Conservation (phyloP, 2,329 filamentous ascomycete genomes). For the Hypocreales sp. region DNA sequence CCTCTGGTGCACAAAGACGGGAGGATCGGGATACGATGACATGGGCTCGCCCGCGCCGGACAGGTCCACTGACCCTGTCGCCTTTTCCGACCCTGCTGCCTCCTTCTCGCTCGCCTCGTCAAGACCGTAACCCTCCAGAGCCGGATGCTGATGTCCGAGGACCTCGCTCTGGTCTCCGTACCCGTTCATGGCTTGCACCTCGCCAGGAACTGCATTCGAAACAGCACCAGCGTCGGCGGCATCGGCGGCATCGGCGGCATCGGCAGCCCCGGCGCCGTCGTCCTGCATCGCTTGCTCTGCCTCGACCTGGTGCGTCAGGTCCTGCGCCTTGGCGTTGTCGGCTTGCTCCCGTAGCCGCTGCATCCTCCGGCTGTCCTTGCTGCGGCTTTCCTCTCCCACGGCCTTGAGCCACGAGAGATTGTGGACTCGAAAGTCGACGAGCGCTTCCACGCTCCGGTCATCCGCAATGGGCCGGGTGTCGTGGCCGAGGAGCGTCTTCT, state of each 20-base stretch:
- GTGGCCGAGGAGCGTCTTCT: constrained; percentile 75
- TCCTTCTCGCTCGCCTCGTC: constrained; percentile 5
- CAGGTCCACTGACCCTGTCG: constrained; percentile 2
- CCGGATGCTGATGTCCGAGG: constrained; percentile 8
- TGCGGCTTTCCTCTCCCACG: constrained; percentile 40
- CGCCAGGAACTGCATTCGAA: too few species aligned
- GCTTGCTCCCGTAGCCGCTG: constrained; percentile 39
- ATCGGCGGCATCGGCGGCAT: neutral
- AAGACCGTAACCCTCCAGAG: constrained; percentile 1
- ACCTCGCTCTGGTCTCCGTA: constrained; percentile 18
- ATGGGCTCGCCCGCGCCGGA: constrained; percentile 14
- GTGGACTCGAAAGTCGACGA: constrained; percentile 82
- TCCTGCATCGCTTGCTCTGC: constrained; percentile 9
- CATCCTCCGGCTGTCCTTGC: constrained; percentile 41
- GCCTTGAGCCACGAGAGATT: constrained; percentile 71
- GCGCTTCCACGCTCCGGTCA: constrained; percentile 72
- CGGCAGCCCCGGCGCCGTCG: constrained; percentile 3
- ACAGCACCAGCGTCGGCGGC: too few species aligned
- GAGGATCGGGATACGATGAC: constrained; percentile 31
- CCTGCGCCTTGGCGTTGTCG: constrained; percentile 39
- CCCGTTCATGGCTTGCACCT: constrained; percentile 6
- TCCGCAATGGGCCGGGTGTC: constrained; percentile 86
- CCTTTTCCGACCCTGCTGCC: constrained; percentile 1
- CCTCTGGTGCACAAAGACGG: constrained; percentile 27
- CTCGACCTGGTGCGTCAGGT: constrained; percentile 17